Percentiles rank a stretch among this genome's conserved stretches.
Conservation (phyloP, 768 basidiomycete genomes). For the Suillus cothurnatus region DNA sequence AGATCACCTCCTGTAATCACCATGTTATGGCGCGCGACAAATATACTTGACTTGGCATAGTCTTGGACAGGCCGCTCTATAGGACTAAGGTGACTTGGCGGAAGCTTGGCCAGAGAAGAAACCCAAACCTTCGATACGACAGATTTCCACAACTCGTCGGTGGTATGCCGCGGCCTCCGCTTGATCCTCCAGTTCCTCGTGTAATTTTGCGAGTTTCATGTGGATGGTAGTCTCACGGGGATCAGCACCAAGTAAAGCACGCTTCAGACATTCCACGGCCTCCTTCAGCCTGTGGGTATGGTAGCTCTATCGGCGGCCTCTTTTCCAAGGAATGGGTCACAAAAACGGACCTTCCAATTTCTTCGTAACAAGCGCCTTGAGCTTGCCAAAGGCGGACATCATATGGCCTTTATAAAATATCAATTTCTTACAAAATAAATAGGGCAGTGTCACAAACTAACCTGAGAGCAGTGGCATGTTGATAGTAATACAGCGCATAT, state of each 20-base stretch:
- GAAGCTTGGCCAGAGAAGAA: slow-evolving; percentile 8
- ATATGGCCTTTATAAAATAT: slow-evolving; percentile 66
- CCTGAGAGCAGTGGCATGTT: slow-evolving; percentile 92
- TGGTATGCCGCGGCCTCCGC: slow-evolving; percentile 78
- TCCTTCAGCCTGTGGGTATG: slow-evolving; percentile 65
- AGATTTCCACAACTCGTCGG: slow-evolving; percentile 76
- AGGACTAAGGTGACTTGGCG: slow-evolving; percentile 24
- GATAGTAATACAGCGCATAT: slow-evolving; percentile 95
- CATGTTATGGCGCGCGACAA: slow-evolving; percentile 81
- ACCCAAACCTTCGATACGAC: slow-evolving; percentile 45
- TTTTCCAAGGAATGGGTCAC: neutral
- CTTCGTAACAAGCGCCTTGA: slow-evolving; percentile 91
- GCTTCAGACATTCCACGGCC: slow-evolving; percentile 89
- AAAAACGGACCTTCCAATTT: slow-evolving; percentile 71
- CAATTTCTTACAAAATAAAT: neutral
- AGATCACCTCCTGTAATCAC: slow-evolving; percentile 62
- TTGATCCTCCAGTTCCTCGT: slow-evolving; percentile 65
- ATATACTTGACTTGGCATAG: slow-evolving; percentile 82
- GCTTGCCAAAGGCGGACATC: slow-evolving; percentile 97
- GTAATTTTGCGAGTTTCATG: slow-evolving; percentile 72
- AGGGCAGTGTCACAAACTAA: slow-evolving; percentile 32
- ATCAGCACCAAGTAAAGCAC: slow-evolving; percentile 83
- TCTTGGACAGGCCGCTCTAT: slow-evolving; percentile 72
- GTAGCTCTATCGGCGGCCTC: slow-evolving; percentile 7
- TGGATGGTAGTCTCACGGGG: slow-evolving; percentile 74